Conservation (phyloP, 139 green algal species). For the Ulvella scutata region DNA sequence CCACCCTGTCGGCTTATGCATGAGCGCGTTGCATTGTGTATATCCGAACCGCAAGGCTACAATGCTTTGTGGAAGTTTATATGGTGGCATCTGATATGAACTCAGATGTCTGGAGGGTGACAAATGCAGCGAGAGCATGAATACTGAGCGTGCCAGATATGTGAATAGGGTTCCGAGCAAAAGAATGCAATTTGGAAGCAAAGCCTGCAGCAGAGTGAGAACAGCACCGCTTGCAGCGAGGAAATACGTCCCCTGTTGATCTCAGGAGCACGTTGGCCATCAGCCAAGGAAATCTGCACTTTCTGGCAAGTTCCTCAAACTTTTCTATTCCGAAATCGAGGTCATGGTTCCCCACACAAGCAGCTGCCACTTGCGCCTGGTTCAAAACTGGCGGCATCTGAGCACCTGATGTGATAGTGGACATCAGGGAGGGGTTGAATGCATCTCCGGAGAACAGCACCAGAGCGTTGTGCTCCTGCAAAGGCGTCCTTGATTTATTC, state of each 20-base stretch:
- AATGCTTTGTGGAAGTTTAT: too few relatives aligned
- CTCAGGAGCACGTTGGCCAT: conserved; percentile 56
- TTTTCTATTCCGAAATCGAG: conserved; percentile 34
- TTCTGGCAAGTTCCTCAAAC: conserved; percentile 24
- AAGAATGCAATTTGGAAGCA: too few relatives aligned
- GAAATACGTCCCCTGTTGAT: conserved; percentile 17
- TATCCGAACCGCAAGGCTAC: too few relatives aligned
- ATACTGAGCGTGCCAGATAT: too few relatives aligned
- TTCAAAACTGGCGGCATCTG: conserved; percentile 72
- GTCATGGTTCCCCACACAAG: conserved; percentile 50
- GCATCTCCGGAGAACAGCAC: conserved; percentile 64
- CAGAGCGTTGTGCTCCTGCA: conserved; percentile 22
- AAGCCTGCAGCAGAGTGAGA: too few relatives aligned
- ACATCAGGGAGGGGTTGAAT: conserved; percentile 52
- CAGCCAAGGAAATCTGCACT: conserved; percentile 62
- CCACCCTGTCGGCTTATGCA: too few relatives aligned
- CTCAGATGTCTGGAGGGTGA: too few relatives aligned
- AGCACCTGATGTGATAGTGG: conserved; percentile 46
- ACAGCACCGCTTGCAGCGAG: not conserved
- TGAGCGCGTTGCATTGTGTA: too few relatives aligned
- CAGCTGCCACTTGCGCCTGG: conserved; percentile 27
- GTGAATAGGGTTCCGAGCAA: too few relatives aligned
- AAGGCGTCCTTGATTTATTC: not conserved
- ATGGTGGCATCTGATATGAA: too few relatives aligned
- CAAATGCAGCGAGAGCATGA: too few relatives aligned